A percentile compares a stretch with the other conserved stretches of the same genome.
These are phyloP conservation scores for Pulicaria dysenterica DNA, from an alignment of 129 eudicot genomes.

Conservation along the genomic window DNA sequence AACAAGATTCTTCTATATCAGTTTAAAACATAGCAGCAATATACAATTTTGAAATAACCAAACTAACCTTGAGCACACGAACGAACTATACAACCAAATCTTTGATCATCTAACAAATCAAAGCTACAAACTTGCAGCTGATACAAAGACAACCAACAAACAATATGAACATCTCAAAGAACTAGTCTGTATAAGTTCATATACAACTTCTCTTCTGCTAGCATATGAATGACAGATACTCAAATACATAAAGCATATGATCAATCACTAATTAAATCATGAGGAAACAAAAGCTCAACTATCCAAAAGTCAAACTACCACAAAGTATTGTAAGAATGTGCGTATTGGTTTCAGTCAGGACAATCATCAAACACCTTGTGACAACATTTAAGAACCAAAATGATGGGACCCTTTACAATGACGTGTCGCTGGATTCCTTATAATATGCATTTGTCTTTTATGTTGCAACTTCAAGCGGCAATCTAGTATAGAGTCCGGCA, in stretches of 20 bases:
- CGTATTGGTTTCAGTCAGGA: conserved; percentile 23
- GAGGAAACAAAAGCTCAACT: conserved; percentile 4
- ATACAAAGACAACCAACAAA: too few species aligned
- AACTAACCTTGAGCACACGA: too few species aligned
- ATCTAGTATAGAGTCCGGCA: neutral
- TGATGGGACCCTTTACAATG: conserved; percentile 8
- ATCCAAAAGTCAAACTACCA: conserved; percentile 21
- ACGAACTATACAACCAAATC: neutral
- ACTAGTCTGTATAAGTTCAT: too few species aligned
- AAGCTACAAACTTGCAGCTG: neutral
- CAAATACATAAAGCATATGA: neutral
- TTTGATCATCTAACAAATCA: conserved; percentile 21
- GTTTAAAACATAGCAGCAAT: too few species aligned
- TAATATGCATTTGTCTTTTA: conserved; percentile 17
- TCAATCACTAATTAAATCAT: conserved; percentile 1
- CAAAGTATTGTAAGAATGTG: conserved; percentile 9
- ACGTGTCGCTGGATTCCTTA: conserved; percentile 1
- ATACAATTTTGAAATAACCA: too few species aligned
- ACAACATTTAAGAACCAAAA: conserved; percentile 13
- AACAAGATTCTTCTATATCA: too few species aligned
- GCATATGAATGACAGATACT: conserved; percentile 18
- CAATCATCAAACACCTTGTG: conserved; percentile 26
- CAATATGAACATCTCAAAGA: too few species aligned
- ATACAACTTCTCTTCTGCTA: neutral
- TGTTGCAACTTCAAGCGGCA: conserved; percentile 25